These are phyloP conservation scores for Erysiphe neolycopersici DNA, from an alignment of 2,329 filamentous ascomycete genomes.

Conservation along the genomic window DNA sequence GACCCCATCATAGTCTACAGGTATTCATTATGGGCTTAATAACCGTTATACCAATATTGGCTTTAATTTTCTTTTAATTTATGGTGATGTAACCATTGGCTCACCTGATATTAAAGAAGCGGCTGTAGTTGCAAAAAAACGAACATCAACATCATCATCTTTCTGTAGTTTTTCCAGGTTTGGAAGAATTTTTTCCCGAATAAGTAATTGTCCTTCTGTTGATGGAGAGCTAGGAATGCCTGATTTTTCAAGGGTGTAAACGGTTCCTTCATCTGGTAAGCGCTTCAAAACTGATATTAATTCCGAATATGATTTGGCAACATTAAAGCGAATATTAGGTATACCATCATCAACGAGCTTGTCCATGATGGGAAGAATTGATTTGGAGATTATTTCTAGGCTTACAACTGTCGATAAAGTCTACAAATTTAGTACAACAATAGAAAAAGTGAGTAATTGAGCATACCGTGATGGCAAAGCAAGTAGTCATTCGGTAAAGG, in stretches of 20 bases:
- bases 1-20: no score
- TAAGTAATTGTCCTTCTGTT: constrained; percentile 48
- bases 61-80: constrained; percentile 11
- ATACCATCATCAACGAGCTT: constrained; percentile 86
- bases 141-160: constrained; percentile 92
- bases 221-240: constrained; percentile 34
- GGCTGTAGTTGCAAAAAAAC: constrained; percentile 89
- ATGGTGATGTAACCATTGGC: constrained; percentile 25
- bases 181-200: constrained; percentile 64
- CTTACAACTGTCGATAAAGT: constrained; percentile 83
- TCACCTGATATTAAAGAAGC: constrained; percentile 26
- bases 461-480: constrained; percentile 88
- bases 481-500: constrained; percentile 99
- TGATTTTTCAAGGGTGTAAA: constrained; percentile 63
- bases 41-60: no score
- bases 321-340: constrained; percentile 97
- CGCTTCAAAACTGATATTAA: constrained; percentile 79
- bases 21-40: no score
- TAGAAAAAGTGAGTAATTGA: not conserved
- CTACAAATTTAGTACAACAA: constrained; percentile 21
- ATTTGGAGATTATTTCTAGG: constrained; percentile 74
- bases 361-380: constrained; percentile 87
- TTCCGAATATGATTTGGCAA: constrained; percentile 86
- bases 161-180: constrained; percentile 87
- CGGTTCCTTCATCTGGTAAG: constrained; percentile 65